A percentile compares a stretch with the other conserved stretches of the same genome.
Conservation (phyloP, 768 basidiomycete species). For the Cystoderma amianthinum region DNA sequence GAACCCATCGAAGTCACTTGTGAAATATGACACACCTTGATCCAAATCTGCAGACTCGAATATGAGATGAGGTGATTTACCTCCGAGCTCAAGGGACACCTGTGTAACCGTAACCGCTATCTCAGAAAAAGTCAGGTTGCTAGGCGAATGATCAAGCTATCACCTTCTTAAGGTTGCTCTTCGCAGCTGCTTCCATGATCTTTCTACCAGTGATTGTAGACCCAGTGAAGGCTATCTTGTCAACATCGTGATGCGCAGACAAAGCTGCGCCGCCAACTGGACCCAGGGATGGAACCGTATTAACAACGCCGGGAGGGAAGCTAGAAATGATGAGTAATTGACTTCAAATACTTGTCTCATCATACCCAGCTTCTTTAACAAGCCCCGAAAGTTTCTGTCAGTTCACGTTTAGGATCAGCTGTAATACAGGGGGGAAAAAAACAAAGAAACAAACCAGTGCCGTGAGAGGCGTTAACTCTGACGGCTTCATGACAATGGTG, state of each 20-base stretch:
- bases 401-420: slow-evolving; percentile 5
- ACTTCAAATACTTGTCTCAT: slow-evolving; percentile 4
- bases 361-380: slow-evolving; percentile 77
- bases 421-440: slow-evolving; percentile 6
- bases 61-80: slow-evolving; percentile 85
- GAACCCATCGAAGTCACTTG: neutral
- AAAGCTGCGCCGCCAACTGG: slow-evolving; percentile 80
- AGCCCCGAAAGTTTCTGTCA: slow-evolving; percentile 75
- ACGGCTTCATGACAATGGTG: slow-evolving; percentile 94
- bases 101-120: slow-evolving; percentile 17
- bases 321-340: slow-evolving; percentile 24
- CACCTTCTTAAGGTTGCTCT: slow-evolving; percentile 92
- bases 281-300: slow-evolving; percentile 82
- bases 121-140: slow-evolving; percentile 1
- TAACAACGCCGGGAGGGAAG: slow-evolving; percentile 88
- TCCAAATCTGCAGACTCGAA: slow-evolving; percentile 91
- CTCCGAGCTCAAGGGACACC: slow-evolving; percentile 91
- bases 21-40: slow-evolving; percentile 42
- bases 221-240: slow-evolving; percentile 95
- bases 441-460: slow-evolving; percentile 58
- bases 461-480: slow-evolving; percentile 79
- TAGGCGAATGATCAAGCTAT: slow-evolving; percentile 1
- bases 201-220: slow-evolving; percentile 85
- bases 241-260: slow-evolving; percentile 74
- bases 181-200: slow-evolving; percentile 88